A percentile compares a stretch with the other conserved stretches of the same genome.
These are phyloP conservation scores for Favolaschia claudopus DNA, from an alignment of 768 basidiomycete species.

Conservation along the genomic window DNA sequence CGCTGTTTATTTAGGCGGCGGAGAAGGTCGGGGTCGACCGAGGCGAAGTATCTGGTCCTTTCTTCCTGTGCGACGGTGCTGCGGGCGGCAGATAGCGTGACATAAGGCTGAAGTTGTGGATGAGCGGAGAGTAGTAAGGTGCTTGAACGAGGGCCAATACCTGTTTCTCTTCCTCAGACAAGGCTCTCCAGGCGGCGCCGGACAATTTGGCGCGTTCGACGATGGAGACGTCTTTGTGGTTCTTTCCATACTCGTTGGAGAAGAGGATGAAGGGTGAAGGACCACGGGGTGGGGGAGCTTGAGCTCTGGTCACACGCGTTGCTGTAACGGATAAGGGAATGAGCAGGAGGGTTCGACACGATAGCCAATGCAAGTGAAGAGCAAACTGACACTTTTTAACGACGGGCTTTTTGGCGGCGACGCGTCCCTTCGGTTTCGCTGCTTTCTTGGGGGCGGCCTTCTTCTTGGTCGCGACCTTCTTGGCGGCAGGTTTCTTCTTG, in stretches of 20 bases:
- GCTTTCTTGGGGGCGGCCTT: not conserved
- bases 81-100: not conserved
- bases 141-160: not conserved
- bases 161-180: conserved; percentile 9
- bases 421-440: not conserved
- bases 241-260: not conserved
- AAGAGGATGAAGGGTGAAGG: not conserved
- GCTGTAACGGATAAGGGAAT: not conserved
- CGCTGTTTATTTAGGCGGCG: conserved; percentile 9
- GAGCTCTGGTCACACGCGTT: not conserved
- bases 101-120: not conserved
- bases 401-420: too few species aligned
- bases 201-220: not conserved
- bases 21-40: conserved; percentile 1
- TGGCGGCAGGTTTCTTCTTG: conserved; percentile 6
- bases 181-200: not conserved
- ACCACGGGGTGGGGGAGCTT: conserved; percentile 3
- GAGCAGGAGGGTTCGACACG: not conserved
- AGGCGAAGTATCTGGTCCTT: not conserved
- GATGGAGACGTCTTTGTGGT: not conserved
- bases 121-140: not conserved
- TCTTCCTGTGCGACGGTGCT: too few species aligned
- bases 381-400: not conserved
- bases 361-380: not conserved
- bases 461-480: conserved; percentile 7